These are phyloP conservation scores for Suhomyces bokatorum DNA, from an alignment of 1,139 yeast species.

Conservation along the genomic window DNA sequence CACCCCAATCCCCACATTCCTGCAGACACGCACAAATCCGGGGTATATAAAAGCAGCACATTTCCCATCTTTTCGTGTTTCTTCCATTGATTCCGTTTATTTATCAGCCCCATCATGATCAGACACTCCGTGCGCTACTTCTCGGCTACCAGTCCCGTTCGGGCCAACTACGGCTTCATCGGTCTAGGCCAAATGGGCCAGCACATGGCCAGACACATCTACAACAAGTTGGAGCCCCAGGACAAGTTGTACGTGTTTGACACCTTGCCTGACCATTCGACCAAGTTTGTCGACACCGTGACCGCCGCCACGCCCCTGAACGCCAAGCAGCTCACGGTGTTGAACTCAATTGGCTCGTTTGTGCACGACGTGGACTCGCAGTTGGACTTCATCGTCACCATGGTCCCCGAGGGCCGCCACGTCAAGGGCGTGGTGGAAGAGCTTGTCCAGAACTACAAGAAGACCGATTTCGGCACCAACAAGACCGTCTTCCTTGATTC, in stretches of 20 bases:
- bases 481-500: constrained; percentile 45
- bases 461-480: constrained; percentile 13
- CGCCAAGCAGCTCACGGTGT: constrained; percentile 21
- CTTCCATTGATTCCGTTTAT: neutral
- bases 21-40: neutral
- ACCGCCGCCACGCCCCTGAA: constrained; percentile 27
- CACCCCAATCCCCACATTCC: neutral
- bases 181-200: constrained; percentile 65
- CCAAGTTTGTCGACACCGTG: constrained; percentile 29
- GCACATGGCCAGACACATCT: constrained; percentile 58
- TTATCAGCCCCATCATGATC: constrained; percentile 9
- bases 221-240: constrained; percentile 38
- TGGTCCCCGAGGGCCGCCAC: constrained; percentile 63
- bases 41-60: neutral
- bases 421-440: constrained; percentile 47
- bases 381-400: constrained; percentile 49
- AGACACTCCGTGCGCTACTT: constrained; percentile 23
- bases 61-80: neutral
- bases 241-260: constrained; percentile 51
- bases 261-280: constrained; percentile 34
- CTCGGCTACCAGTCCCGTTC: constrained; percentile 18
- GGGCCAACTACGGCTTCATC: constrained; percentile 49
- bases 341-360: constrained; percentile 29
- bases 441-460: constrained; percentile 34
- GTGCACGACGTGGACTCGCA: constrained; percentile 40